Percentiles rank a stretch among this genome's conserved stretches.
phyloP scores from a whole-genome alignment of 371 early-diverging fungal genomes.

The Mucor saturninus region DNA sequence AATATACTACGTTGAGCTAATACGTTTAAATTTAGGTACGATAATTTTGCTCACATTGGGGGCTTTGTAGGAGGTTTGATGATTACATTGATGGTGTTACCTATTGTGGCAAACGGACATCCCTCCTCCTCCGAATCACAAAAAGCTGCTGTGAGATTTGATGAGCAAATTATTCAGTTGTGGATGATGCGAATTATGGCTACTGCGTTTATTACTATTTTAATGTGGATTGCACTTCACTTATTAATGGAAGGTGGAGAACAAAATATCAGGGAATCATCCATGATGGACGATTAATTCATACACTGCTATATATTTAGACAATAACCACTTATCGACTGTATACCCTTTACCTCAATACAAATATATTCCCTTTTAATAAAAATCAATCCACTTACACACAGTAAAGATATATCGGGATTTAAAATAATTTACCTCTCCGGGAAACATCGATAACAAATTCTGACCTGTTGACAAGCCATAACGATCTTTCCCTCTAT shows the following conservation, averaged over 20 bases:
- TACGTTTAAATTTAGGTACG: conserved; percentile 40
- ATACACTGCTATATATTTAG: no score
- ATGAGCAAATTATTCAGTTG: conserved; percentile 31
- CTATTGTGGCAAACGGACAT: neutral
- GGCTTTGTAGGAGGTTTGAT: conserved; percentile 32
- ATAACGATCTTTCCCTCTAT: conserved; percentile 16
- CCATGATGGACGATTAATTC: no score
- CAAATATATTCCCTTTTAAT: no score
- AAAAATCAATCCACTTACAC: neutral
- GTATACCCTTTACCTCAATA: no score
- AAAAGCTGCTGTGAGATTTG: neutral
- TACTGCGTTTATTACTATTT: conserved; percentile 4
- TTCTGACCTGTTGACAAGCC: conserved; percentile 6
- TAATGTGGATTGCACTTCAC: conserved; percentile 11
- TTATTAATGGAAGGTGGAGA: neutral
- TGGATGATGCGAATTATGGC: conserved; percentile 26
- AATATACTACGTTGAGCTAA: conserved; percentile 12
- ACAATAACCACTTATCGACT: no score
- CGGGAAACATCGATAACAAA: conserved; percentile 11
- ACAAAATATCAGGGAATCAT: no score
- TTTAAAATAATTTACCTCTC: conserved; percentile 5
- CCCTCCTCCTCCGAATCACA: neutral
- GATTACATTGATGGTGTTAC: conserved; percentile 40
- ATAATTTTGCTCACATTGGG: conserved; percentile 75
- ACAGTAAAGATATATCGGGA: neutral